Evolutionary conservation across 139 green algal genomes (phyloP).

Genomic region (Tetraselmis chui): DNA sequence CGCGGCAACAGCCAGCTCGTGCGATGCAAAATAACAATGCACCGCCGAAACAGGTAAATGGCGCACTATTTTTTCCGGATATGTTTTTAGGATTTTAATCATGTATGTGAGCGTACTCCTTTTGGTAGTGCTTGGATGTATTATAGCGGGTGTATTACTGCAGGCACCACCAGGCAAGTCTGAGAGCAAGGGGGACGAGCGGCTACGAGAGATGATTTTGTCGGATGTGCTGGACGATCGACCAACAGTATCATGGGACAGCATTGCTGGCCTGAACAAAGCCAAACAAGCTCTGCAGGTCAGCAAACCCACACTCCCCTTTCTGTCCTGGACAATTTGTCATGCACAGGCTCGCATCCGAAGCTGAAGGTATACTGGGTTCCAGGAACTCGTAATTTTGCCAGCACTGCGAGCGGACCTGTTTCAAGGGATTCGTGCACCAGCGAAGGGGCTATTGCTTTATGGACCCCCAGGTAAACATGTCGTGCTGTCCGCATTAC

Average conservation of each 20-base stretch:
- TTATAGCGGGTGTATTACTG: too few species aligned
- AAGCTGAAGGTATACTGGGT: too few species aligned
- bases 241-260: slow-evolving; percentile 52
- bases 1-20: too few species aligned
- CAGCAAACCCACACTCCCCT: background rate
- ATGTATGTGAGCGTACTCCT: too few species aligned
- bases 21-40: too few species aligned
- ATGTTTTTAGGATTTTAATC: too few species aligned
- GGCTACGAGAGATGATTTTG: slow-evolving; percentile 43
- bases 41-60: too few species aligned
- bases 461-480: slow-evolving; percentile 62
- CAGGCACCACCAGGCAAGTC: too few species aligned
- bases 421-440: slow-evolving; percentile 64
- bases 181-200: slow-evolving; percentile 16
- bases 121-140: too few species aligned
- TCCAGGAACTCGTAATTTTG: slow-evolving; percentile 73
- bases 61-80: too few species aligned
- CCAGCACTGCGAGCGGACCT: slow-evolving; percentile 52
- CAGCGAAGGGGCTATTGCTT: slow-evolving; percentile 71
- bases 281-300: slow-evolving; percentile 49
- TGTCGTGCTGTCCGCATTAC: background rate
- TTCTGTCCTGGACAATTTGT: background rate
- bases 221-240: slow-evolving; percentile 53
- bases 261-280: slow-evolving; percentile 52
- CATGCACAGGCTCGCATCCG: background rate